Evolutionary conservation across 2,329 filamentous ascomycete species (phyloP).

Genomic region (Aciculosporium take): DNA sequence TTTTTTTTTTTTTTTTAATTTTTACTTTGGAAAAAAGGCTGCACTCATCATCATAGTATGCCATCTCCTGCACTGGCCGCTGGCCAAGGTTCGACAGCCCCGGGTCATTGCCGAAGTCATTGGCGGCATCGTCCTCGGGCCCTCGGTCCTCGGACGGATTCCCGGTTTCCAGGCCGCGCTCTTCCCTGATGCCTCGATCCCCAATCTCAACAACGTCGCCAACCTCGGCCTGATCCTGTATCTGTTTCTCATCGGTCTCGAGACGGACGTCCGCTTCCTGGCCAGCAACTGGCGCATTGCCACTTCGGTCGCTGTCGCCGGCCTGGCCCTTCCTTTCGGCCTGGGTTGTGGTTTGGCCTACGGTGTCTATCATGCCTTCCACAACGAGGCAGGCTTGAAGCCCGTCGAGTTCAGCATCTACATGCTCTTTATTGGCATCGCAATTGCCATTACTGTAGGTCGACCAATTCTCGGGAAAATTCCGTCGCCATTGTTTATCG

Average conservation of each 20-base stretch:
- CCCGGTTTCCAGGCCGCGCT: conserved; percentile 64
- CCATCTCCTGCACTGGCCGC: conserved; percentile 52
- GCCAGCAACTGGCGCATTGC: conserved; percentile 70
- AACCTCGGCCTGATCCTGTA: conserved; percentile 76
- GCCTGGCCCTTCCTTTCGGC: conserved; percentile 73
- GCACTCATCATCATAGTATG: conserved; percentile 35
- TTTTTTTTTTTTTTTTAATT: too few relatives aligned
- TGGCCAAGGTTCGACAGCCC: conserved; percentile 64
- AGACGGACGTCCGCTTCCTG: conserved; percentile 70
- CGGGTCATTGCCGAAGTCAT: conserved; percentile 76
- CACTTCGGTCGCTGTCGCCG: conserved; percentile 59
- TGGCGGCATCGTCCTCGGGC: conserved; percentile 71
- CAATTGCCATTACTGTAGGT: conserved; percentile 65
- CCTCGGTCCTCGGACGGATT: conserved; percentile 77
- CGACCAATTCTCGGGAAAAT: too few relatives aligned
- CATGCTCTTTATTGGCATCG: conserved; percentile 71
- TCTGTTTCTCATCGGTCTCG: conserved; percentile 74
- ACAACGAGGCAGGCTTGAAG: conserved; percentile 23
- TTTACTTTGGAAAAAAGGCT: conserved; percentile 12
- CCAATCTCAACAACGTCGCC: conserved; percentile 61
- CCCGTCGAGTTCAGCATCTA: conserved; percentile 40
- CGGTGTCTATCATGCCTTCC: conserved; percentile 66
- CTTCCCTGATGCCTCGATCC: conserved; percentile 62
- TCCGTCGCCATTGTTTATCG: not conserved
- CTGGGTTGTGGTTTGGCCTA: conserved; percentile 68